These are phyloP conservation scores for Catenaria anguillulae DNA, from an alignment of 371 early-diverging fungal species.

Conservation along the genomic window DNA sequence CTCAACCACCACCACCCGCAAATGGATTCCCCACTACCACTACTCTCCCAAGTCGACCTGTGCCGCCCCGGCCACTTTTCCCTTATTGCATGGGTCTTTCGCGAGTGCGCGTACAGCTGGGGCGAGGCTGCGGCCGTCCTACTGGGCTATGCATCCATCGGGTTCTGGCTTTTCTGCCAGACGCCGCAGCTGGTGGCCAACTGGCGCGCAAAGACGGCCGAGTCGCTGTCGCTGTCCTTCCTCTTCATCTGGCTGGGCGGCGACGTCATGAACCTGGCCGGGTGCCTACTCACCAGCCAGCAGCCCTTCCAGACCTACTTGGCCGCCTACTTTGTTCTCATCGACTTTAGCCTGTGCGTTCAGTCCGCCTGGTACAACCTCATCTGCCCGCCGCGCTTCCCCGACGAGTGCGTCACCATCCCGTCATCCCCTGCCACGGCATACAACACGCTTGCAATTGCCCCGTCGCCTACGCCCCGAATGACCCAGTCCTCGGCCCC, in stretches of 20 bases:
- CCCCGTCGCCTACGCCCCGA: too few species aligned
- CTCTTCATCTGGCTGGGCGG: constrained; percentile 70
- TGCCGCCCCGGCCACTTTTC: neutral
- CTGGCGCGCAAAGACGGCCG: constrained; percentile 32
- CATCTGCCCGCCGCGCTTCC: constrained; percentile 15
- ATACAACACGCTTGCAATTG: too few species aligned
- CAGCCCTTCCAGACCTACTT: constrained; percentile 45
- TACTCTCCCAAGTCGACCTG: too few species aligned
- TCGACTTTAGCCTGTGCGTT: constrained; percentile 26
- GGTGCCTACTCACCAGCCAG: constrained; percentile 55
- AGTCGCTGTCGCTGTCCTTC: constrained; percentile 48
- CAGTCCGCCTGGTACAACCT: constrained; percentile 34
- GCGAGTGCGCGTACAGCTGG: constrained; percentile 38
- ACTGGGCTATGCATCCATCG: constrained; percentile 48
- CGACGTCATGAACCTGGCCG: constrained; percentile 60
- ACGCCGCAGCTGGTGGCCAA: constrained; percentile 51
- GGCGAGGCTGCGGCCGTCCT: constrained; percentile 24
- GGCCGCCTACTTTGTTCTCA: constrained; percentile 34
- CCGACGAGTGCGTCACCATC: neutral
- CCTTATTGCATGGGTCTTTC: constrained; percentile 17
- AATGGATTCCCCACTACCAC: too few species aligned
- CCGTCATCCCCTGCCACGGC: too few species aligned
- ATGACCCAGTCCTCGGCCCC: constrained; percentile 6
- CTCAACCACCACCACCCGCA: too few species aligned
- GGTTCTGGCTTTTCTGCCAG: constrained; percentile 62